Evolutionary conservation across 345 rosid genomes (phyloP).

Genomic region (Hypericum androsaemum): DNA sequence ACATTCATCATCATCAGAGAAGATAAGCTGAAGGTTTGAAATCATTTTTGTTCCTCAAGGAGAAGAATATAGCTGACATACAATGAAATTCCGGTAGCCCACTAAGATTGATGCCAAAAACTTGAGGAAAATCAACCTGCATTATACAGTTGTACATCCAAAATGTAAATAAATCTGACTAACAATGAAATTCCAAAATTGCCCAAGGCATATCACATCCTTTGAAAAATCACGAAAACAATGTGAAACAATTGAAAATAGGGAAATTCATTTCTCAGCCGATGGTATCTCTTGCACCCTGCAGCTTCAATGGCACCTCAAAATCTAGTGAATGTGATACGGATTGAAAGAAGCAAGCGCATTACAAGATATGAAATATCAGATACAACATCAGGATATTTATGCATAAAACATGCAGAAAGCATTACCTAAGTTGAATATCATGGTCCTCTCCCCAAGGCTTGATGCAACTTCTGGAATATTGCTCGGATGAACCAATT

Average conservation of each 20-base stretch:
- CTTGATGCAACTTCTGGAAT: conserved; percentile 48
- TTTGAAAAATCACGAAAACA: neutral
- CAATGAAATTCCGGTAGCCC: conserved; percentile 98
- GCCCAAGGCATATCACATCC: neutral
- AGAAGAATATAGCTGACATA: conserved; percentile 25
- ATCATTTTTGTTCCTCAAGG: conserved; percentile 11
- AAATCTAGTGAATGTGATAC: neutral
- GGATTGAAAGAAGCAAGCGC: neutral
- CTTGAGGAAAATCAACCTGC: conserved; percentile 90
- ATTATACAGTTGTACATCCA: conserved; percentile 2
- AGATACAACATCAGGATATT: no score
- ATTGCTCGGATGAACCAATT: conserved; percentile 43
- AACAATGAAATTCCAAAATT: neutral
- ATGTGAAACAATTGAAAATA: neutral
- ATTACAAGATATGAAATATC: conserved; percentile 18
- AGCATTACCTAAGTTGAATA: conserved; percentile 79
- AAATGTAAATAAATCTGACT: neutral
- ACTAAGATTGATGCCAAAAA: conserved; percentile 87
- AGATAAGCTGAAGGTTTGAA: conserved; percentile 12
- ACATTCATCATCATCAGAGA: neutral
- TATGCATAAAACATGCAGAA: conserved; percentile 18
- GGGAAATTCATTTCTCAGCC: no score
- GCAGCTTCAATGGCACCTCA: neutral
- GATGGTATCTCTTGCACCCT: neutral
- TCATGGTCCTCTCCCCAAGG: conserved; percentile 97